Evolutionary conservation across 805 yeast genomes (phyloP).

Genomic region (Yamadazyma philogaea): DNA sequence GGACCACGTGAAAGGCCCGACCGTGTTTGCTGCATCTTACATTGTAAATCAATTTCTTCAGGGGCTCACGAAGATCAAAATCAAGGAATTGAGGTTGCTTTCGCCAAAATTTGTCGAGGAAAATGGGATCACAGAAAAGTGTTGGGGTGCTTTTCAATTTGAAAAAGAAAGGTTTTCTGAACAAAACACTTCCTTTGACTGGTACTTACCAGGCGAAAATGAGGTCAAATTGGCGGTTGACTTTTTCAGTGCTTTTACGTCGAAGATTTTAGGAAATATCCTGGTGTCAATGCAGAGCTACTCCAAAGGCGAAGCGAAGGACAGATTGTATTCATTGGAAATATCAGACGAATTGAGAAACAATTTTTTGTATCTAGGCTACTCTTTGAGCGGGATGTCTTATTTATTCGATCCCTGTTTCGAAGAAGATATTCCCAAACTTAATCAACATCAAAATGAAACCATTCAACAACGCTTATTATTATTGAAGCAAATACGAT

Average conservation of each 20-base stretch:
- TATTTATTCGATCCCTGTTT: constrained; percentile 71
- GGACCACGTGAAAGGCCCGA: constrained; percentile 58
- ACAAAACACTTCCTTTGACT: constrained; percentile 54
- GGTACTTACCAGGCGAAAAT: constrained; percentile 67
- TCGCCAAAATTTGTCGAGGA: constrained; percentile 41
- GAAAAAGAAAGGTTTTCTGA: constrained; percentile 46
- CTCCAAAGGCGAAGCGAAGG: constrained; percentile 15
- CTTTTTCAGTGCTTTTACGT: constrained; percentile 49
- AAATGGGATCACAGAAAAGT: constrained; percentile 43
- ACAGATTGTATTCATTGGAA: constrained; percentile 21
- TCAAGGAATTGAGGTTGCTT: constrained; percentile 53
- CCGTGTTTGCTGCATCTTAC: constrained; percentile 57
- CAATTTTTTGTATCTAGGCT: constrained; percentile 55
- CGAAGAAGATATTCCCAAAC: constrained; percentile 43
- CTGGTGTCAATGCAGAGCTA: constrained; percentile 29
- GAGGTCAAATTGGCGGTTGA: constrained; percentile 63
- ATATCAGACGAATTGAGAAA: constrained; percentile 53
- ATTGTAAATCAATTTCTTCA: constrained; percentile 65
- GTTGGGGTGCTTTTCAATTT: constrained; percentile 78
- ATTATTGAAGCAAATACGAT: constrained; percentile 31
- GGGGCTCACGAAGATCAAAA: constrained; percentile 58
- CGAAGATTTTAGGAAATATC: constrained; percentile 43
- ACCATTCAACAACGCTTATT: constrained; percentile 34
- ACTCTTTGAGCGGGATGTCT: constrained; percentile 66
- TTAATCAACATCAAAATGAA: constrained; percentile 27